Conservation (phyloP, 805 yeast genomes). For the Starmerella tilneyi region DNA sequence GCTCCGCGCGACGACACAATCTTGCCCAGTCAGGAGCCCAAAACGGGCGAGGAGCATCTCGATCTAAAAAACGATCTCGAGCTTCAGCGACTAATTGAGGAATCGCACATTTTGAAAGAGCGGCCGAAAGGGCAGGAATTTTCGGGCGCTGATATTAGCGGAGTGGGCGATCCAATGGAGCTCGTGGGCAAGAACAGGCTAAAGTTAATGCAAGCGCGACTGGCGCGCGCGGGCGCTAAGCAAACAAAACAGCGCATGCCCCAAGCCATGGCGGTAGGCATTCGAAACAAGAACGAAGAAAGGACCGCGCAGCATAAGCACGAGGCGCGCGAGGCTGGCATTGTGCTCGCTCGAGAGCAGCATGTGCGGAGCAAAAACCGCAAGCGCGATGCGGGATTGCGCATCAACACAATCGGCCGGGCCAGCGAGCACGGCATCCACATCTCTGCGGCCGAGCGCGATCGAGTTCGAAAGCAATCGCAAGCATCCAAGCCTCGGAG, state of each 20-base stretch:
- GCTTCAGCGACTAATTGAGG: constrained; percentile 54
- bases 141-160: constrained; percentile 31
- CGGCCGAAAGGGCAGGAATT: constrained; percentile 23
- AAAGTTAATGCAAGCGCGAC: constrained; percentile 32
- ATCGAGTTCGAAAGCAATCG: constrained; percentile 15
- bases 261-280: constrained; percentile 77
- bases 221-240: constrained; percentile 30
- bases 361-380: constrained; percentile 36
- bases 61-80: constrained; percentile 58
- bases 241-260: constrained; percentile 66
- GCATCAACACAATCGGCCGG: constrained; percentile 36
- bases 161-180: constrained; percentile 29
- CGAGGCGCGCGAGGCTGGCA: constrained; percentile 84
- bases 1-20: constrained; percentile 29
- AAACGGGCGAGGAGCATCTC: constrained; percentile 33
- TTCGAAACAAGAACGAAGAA: constrained; percentile 48
- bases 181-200: constrained; percentile 34
- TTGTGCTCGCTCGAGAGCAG: constrained; percentile 56
- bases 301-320: constrained; percentile 47
- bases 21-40: constrained; percentile 9
- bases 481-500: background rate
- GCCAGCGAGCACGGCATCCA: constrained; percentile 25
- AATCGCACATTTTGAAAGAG: constrained; percentile 50
- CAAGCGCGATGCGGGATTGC: constrained; percentile 64
- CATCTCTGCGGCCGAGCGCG: constrained; percentile 21